A percentile compares a stretch with the other conserved stretches of the same genome.
phyloP scores from a whole-genome alignment of 2,329 filamentous ascomycete species.

The Talaromyces sp. region DNA sequence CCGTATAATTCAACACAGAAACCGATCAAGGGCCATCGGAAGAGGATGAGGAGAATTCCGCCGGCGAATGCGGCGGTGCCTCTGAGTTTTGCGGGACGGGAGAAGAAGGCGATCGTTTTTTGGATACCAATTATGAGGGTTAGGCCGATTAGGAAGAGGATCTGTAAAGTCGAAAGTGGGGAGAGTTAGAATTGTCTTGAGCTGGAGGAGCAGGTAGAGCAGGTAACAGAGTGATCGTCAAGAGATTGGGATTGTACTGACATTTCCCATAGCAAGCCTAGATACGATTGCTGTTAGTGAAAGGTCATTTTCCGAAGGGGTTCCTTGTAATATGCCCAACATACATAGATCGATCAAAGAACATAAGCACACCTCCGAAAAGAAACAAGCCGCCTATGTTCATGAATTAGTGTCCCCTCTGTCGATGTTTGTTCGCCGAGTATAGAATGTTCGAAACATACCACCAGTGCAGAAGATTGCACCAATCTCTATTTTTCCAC shows the following conservation, averaged over 20 bases:
- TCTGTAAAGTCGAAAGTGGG: slow-evolving; percentile 52
- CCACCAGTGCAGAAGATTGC: slow-evolving; percentile 97
- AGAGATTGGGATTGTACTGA: slow-evolving; percentile 43
- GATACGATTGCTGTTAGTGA: slow-evolving; percentile 2
- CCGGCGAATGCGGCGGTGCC: slow-evolving; percentile 84
- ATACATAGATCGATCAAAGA: slow-evolving; percentile 95
- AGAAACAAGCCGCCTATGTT: slow-evolving; percentile 84
- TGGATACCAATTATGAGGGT: slow-evolving; percentile 91
- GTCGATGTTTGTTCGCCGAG: background rate
- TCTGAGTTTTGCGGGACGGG: slow-evolving; percentile 85
- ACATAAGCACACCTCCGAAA: slow-evolving; percentile 88
- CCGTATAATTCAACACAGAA: slow-evolving; percentile 91
- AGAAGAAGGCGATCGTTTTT: slow-evolving; percentile 93
- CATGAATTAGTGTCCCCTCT: background rate
- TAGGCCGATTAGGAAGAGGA: slow-evolving; percentile 95
- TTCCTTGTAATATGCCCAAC: slow-evolving; percentile 32
- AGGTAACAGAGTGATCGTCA: no score
- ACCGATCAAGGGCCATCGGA: slow-evolving; percentile 87
- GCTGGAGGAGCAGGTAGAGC: slow-evolving; percentile 9
- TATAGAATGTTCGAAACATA: slow-evolving; percentile 52
- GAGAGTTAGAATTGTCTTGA: slow-evolving; percentile 19
- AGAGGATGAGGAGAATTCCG: slow-evolving; percentile 79
- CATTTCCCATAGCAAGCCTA: slow-evolving; percentile 97
- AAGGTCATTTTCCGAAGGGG: background rate
- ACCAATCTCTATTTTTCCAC: slow-evolving; percentile 71